phyloP scores from a whole-genome alignment of 257 asterid species.

The Cordia subcordata region DNA sequence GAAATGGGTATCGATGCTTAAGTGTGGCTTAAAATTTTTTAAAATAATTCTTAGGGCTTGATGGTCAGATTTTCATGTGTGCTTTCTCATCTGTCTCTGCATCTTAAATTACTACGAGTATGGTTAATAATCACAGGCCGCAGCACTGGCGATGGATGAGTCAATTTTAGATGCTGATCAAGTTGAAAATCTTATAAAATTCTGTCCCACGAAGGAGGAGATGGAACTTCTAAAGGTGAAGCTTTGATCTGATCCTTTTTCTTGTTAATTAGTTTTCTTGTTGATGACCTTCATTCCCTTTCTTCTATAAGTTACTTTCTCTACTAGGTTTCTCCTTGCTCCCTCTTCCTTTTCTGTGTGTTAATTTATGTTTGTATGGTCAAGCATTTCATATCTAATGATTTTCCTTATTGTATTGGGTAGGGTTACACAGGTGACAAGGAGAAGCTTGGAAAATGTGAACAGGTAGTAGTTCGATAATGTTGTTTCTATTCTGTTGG shows the following conservation, averaged over 20 bases:
- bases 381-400: constrained; percentile 7
- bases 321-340: background rate
- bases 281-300: background rate
- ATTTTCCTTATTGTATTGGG: constrained; percentile 19
- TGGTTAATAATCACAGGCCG: constrained; percentile 58
- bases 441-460: constrained; percentile 92
- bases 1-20: too few species aligned
- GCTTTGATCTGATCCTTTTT: background rate
- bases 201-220: constrained; percentile 98
- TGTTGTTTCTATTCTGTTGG: constrained; percentile 6
- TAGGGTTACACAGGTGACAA: constrained; percentile 86
- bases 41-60: too few species aligned
- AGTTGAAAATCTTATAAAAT: constrained; percentile 93
- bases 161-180: constrained; percentile 95
- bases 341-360: background rate
- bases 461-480: constrained; percentile 73
- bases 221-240: constrained; percentile 97
- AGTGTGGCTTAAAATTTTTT: too few species aligned
- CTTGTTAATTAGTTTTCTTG: constrained; percentile 1
- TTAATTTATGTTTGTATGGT: background rate
- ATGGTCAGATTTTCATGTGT: too few species aligned
- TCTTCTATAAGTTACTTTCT: background rate
- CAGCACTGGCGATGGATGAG: constrained; percentile 97
- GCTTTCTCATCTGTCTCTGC: too few species aligned
- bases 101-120: background rate